Percentiles rank a stretch among this genome's conserved stretches.
These are phyloP conservation scores for Zymoseptoria pseudotritici DNA, from an alignment of 2,329 filamentous ascomycete genomes.

Conservation along the genomic window DNA sequence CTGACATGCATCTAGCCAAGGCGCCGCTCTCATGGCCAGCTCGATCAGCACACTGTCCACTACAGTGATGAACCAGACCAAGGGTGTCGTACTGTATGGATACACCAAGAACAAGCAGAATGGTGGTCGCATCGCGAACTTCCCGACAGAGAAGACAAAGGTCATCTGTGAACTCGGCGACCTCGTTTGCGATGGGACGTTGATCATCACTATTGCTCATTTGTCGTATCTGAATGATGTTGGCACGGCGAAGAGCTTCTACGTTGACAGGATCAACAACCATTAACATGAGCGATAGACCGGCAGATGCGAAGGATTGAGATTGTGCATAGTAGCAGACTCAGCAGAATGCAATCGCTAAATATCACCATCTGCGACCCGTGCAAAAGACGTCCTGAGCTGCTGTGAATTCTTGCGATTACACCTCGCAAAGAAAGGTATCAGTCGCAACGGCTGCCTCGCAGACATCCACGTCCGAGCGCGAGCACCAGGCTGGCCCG, in stretches of 20 bases:
- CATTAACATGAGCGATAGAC: background rate
- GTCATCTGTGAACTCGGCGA: conserved; percentile 32
- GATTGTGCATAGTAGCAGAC: background rate
- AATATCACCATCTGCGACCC: conserved; percentile 1
- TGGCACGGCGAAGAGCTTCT: conserved; percentile 8
- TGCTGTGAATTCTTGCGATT: conserved; percentile 3
- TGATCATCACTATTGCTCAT: conserved; percentile 29
- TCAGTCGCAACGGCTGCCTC: background rate
- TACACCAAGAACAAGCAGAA: conserved; percentile 36
- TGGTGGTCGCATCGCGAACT: conserved; percentile 28
- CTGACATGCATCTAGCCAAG: conserved; percentile 26
- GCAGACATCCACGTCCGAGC: background rate
- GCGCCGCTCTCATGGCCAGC: conserved; percentile 33
- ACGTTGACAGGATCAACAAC: background rate
- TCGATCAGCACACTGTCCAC: conserved; percentile 26
- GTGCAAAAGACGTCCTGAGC: background rate
- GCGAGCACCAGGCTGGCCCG: conserved; percentile 1
- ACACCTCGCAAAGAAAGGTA: conserved; percentile 3
- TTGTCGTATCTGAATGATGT: conserved; percentile 24
- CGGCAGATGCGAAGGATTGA: background rate
- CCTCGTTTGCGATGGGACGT: conserved; percentile 30
- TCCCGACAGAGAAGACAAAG: conserved; percentile 27
- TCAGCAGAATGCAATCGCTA: background rate
- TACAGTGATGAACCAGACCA: conserved; percentile 26
- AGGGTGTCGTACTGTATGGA: conserved; percentile 35